These are phyloP conservation scores for Starmerella sirachaensis DNA, from an alignment of 805 yeast species.

Conservation along the genomic window DNA sequence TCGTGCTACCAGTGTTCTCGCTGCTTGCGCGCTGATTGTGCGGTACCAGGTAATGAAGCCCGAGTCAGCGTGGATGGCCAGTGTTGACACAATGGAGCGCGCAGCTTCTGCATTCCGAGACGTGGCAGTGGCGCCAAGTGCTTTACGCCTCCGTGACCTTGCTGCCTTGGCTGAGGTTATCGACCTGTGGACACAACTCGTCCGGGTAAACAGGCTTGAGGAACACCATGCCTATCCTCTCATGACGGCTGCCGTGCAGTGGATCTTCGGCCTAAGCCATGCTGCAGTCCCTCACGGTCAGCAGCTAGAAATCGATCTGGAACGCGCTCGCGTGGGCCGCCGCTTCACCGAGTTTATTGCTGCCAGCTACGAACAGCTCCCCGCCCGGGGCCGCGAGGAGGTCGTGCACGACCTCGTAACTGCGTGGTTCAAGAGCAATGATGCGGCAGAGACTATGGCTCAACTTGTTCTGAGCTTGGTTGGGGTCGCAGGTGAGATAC, in stretches of 20 bases:
- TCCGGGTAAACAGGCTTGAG: conserved; percentile 2
- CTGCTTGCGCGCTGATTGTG: conserved; percentile 2
- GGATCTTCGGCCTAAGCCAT: conserved; percentile 3
- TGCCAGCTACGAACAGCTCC: conserved; percentile 1
- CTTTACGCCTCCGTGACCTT: neutral
- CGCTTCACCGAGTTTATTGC: too few species aligned
- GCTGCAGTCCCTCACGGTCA: neutral
- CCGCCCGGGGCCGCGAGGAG: conserved; percentile 1
- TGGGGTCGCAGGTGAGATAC: conserved; percentile 10
- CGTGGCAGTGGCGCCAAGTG: neutral
- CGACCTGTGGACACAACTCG: conserved; percentile 6
- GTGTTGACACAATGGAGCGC: conserved; percentile 1
- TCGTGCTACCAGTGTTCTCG: neutral
- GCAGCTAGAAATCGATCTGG: neutral
- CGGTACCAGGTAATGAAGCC: conserved; percentile 2
- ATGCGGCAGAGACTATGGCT: neutral
- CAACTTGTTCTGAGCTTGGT: conserved; percentile 8
- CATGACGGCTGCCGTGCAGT: conserved; percentile 4
- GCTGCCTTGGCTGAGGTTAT: neutral
- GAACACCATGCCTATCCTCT: conserved; percentile 7
- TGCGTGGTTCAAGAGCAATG: conserved; percentile 1
- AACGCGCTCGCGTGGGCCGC: too few species aligned
- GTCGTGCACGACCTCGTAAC: conserved; percentile 7
- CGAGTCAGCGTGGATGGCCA: neutral
- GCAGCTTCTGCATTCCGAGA: conserved; percentile 4